phyloP scores from a whole-genome alignment of 208 protist genomes.

The Leishmania amazonensis region DNA sequence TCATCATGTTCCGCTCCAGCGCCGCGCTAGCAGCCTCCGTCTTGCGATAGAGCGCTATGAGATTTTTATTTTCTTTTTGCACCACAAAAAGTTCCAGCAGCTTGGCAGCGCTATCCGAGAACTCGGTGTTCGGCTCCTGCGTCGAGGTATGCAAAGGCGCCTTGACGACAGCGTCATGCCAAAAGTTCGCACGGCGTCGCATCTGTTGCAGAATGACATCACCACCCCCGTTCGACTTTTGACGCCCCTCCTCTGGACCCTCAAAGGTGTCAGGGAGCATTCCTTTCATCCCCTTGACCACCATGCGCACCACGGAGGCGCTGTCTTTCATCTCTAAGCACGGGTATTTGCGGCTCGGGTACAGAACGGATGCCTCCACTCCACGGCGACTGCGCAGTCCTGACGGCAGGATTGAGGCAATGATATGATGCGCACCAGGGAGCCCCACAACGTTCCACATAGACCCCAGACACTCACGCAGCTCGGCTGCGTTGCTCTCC shows the following conservation, averaged over 20 bases:
- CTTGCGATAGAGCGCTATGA: conserved; percentile 50
- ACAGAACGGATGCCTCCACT: conserved; percentile 46
- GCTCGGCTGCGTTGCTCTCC: conserved; percentile 7
- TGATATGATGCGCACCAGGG: conserved; percentile 37
- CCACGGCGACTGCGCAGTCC: conserved; percentile 64
- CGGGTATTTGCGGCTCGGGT: conserved; percentile 63
- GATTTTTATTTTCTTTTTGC: conserved; percentile 53
- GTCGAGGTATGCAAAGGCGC: conserved; percentile 7
- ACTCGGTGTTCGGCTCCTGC: conserved; percentile 24
- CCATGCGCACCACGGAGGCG: conserved; percentile 17
- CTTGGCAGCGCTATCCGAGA: conserved; percentile 36
- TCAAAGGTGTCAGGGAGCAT: conserved; percentile 37
- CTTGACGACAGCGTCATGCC: conserved; percentile 18
- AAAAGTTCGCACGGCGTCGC: conserved; percentile 18
- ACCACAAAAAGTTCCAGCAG: conserved; percentile 62
- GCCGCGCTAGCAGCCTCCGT: conserved; percentile 38
- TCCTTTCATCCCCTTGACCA: conserved; percentile 58
- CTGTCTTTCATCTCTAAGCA: conserved; percentile 37
- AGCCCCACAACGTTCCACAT: conserved; percentile 60
- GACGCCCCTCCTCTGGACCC: conserved; percentile 17
- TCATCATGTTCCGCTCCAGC: conserved; percentile 71
- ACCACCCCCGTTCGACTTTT: conserved; percentile 14
- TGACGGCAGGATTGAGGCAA: conserved; percentile 64
- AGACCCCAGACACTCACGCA: conserved; percentile 42
- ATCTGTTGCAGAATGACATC: conserved; percentile 31